These are phyloP conservation scores for Chaetomium olivaceum DNA, from an alignment of 2,329 filamentous ascomycete genomes.

Conservation along the genomic window DNA sequence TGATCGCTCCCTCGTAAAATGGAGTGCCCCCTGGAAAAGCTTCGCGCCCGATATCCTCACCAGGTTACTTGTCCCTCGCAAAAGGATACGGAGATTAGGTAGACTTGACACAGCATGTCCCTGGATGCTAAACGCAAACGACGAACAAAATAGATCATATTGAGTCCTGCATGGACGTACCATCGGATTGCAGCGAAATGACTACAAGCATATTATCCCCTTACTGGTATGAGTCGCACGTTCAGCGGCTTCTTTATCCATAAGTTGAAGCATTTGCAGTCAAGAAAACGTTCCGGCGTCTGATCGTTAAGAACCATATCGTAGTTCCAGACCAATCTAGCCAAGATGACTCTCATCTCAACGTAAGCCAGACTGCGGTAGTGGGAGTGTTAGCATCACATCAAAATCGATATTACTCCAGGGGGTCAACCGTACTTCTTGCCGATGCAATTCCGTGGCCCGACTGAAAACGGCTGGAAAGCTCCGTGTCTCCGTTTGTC, in stretches of 20 bases:
- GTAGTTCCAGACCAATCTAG: slow-evolving; percentile 50
- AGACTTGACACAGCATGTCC: no score
- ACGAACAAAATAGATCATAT: no score
- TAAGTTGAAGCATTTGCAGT: slow-evolving; percentile 40
- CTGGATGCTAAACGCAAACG: no score
- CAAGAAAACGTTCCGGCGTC: slow-evolving; percentile 37
- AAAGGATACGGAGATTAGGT: no score
- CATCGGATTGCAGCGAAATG: no score
- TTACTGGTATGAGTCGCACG: slow-evolving; percentile 37
- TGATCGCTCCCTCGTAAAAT: no score
- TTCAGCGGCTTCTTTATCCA: slow-evolving; percentile 43
- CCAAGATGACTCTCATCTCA: slow-evolving; percentile 47
- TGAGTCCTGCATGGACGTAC: no score
- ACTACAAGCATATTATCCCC: no score
- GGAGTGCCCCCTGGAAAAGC: no score
- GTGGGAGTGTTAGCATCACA: not conserved
- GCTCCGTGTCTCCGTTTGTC: slow-evolving; percentile 41
- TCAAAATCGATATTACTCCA: no score
- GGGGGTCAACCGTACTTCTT: slow-evolving; percentile 43
- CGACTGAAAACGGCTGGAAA: slow-evolving; percentile 47
- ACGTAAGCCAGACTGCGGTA: slow-evolving; percentile 46
- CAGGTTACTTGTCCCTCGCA: no score
- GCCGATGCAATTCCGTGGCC: slow-evolving; percentile 50
- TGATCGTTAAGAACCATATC: slow-evolving; percentile 44
- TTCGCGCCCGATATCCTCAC: no score